A percentile compares a stretch with the other conserved stretches of the same genome.
phyloP scores from a whole-genome alignment of 192 early-diverging fungal species.

The Phlyctochytrium arcticum region DNA sequence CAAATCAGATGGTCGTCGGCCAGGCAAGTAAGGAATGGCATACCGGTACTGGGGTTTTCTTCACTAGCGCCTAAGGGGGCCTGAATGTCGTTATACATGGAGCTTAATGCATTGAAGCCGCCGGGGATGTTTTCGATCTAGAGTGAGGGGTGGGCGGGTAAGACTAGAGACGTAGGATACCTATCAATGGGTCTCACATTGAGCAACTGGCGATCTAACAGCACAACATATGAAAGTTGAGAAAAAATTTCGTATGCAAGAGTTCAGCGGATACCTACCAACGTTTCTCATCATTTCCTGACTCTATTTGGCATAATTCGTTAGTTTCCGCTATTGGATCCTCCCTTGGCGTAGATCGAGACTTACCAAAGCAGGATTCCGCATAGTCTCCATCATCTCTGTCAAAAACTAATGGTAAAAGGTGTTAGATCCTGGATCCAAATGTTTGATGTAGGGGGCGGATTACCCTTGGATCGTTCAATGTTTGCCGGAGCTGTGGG shows the following conservation, averaged over 20 bases:
- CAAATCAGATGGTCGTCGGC: no score
- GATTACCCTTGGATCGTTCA: constrained; percentile 19
- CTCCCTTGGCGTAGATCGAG: no score
- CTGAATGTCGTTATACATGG: constrained; percentile 25
- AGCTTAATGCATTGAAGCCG: constrained; percentile 28
- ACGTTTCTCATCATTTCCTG: constrained; percentile 35
- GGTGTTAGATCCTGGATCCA: not conserved
- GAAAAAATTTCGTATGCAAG: not conserved
- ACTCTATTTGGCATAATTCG: not conserved
- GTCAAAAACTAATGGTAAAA: constrained; percentile 13
- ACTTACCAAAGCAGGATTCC: constrained; percentile 22
- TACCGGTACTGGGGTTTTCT: constrained; percentile 18
- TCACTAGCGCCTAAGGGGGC: constrained; percentile 6
- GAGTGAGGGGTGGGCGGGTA: no score
- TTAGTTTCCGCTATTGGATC: no score
- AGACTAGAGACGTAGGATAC: no score
- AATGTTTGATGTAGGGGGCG: not conserved
- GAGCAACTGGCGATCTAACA: constrained; percentile 6
- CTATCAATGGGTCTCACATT: no score
- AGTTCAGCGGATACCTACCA: not conserved
- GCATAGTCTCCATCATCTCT: constrained; percentile 25
- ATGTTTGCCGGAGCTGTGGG: constrained; percentile 16
- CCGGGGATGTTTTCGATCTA: constrained; percentile 42
- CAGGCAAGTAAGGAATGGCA: no score
- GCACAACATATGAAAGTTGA: not conserved